Base-by-base conservation (phyloP, 2,329 filamentous ascomycete genomes). In the Magnaporthiopsis rhizophila region DNA sequence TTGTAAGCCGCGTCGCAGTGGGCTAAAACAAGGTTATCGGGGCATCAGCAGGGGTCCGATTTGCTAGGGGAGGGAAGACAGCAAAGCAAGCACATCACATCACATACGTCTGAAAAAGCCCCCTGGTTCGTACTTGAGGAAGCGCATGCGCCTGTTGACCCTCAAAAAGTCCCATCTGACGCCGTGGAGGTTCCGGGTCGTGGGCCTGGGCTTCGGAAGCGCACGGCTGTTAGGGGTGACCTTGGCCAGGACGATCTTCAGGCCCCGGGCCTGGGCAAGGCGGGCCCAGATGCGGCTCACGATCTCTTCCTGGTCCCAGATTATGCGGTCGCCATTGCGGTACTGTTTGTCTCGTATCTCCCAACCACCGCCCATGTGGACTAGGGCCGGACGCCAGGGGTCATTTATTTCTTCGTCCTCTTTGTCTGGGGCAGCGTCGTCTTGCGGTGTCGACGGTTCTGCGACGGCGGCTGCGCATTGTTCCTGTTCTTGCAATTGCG, bases 101-200 rank as follows among this genome's bases (percentile, higher is more conserved):
- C n/a, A 62, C 36, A 62, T 62, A 79, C 78, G 80, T 66, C 81
- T 83, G 70, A 96, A 95, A 72, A 88, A 94, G 69, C 92, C 86
- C 0, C 89, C 90, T 0, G 80, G 76, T 0, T 81, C 80, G 72
- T 95, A 95, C 70, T 85, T 88, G 62, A 96, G 76, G 69, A 93
- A 93, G 34, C 91, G 79, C 82, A 93, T 82, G 50, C 90, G 78
- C 72, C 92, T 84, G 72, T 95, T 95, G 58, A 91, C 73, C 12
- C 87, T 68, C 45, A 73, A 66, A 67, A 84, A 81, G 61, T 73
- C 71, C 79, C 81, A 81, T 61, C 63, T 66, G 58, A 71, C 71
- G 34, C 65, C 67, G 3, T 18, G 65, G 26, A 65, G 65, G 4
- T 61, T 63, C 12, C 71, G 76, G 65, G 77, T 68, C 59, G 69